Percentiles rank a stretch among this genome's conserved stretches.
Conservation (phyloP, 305 asterid species). For the Ilex paraguariensis region DNA sequence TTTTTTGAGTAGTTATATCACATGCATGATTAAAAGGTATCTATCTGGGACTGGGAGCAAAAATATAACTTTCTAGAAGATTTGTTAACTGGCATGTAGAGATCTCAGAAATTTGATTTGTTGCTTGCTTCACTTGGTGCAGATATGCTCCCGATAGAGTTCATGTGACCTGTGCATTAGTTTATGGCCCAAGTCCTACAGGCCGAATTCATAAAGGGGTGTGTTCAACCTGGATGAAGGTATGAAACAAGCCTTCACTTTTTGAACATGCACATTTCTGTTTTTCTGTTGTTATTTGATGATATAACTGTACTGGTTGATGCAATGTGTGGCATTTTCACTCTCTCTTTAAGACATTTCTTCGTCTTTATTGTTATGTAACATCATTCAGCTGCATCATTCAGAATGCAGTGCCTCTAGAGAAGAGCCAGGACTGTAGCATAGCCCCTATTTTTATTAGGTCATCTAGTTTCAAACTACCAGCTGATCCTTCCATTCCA, state of each 20-base stretch:
- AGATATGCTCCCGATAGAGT: constrained; percentile 58
- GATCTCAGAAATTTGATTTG: constrained; percentile 14
- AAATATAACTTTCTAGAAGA: neutral
- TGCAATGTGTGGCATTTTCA: no score
- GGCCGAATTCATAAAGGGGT: constrained; percentile 80
- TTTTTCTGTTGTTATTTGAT: neutral
- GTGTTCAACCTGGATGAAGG: constrained; percentile 92
- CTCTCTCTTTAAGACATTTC: no score
- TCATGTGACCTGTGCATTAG: constrained; percentile 75
- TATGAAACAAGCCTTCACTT: constrained; percentile 12
- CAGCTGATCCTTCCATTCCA: constrained; percentile 59
- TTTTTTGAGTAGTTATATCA: constrained; percentile 1
- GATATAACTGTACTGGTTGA: no score
- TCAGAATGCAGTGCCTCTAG: constrained; percentile 60
- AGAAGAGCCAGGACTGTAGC: constrained; percentile 47
- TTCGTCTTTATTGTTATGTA: neutral
- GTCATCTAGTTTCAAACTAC: constrained; percentile 67
- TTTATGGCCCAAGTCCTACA: constrained; percentile 61
- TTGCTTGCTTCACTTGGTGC: constrained; percentile 26
- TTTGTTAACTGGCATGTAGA: neutral
- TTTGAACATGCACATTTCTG: neutral
- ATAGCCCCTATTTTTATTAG: constrained; percentile 69
- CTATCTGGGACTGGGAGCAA: neutral
- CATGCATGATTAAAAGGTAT: constrained; percentile 1
- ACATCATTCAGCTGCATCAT: constrained; percentile 13